Conservation (phyloP, 805 yeast genomes). For the Pichia gijzeniarum region DNA sequence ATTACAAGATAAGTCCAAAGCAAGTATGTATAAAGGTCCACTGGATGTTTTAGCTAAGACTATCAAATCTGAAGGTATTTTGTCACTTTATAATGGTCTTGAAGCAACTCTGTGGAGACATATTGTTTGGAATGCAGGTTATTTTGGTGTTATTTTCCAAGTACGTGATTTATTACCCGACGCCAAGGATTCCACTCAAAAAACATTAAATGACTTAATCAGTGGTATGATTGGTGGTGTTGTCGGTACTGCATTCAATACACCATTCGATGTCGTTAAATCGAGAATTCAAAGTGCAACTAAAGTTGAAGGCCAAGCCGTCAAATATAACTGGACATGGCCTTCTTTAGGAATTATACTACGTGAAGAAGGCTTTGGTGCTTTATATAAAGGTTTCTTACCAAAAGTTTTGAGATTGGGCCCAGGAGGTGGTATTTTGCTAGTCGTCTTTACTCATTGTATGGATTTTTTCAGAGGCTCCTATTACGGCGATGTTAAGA, state of each 20-base stretch:
- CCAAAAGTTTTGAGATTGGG: constrained; percentile 97
- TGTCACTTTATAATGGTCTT: constrained; percentile 86
- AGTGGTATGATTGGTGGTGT: constrained; percentile 98
- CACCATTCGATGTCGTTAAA: constrained; percentile 97
- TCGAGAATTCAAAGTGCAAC: constrained; percentile 84
- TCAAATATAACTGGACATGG: constrained; percentile 88
- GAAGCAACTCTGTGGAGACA: constrained; percentile 99
- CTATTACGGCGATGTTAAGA: constrained; percentile 25
- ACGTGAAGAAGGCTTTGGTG: constrained; percentile 86
- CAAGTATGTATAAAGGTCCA: constrained; percentile 58
- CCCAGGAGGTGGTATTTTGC: constrained; percentile 98
- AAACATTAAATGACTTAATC: constrained; percentile 79
- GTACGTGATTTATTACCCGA: constrained; percentile 72
- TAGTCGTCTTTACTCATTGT: constrained; percentile 92
- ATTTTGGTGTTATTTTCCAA: constrained; percentile 92
- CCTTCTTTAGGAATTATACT: constrained; percentile 72
- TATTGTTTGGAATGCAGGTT: constrained; percentile 94
- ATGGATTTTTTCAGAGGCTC: constrained; percentile 87
- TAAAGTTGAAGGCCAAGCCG: constrained; percentile 60
- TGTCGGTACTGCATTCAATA: constrained; percentile 88
- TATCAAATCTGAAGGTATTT: constrained; percentile 65
- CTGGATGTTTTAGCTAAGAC: constrained; percentile 73
- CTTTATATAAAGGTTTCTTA: constrained; percentile 90
- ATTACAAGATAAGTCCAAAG: constrained; percentile 79
- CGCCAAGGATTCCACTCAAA: constrained; percentile 62